Conservation (phyloP, 2,329 filamentous ascomycete species). For the Colletotrichum chlorophyti region DNA sequence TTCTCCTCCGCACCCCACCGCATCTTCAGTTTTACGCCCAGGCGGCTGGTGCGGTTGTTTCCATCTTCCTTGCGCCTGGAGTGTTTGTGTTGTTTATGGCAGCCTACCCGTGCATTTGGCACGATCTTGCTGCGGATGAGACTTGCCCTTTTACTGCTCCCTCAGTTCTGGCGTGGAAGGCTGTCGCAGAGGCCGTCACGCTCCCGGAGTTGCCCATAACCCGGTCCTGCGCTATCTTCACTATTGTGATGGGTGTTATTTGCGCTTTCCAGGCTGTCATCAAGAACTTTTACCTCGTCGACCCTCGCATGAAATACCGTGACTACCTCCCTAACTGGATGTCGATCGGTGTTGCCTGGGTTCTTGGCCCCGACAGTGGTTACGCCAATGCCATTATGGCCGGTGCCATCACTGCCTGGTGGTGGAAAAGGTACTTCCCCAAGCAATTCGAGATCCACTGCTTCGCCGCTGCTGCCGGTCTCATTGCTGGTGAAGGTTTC, state of each 20-base stretch:
- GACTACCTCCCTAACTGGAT: constrained; percentile 69
- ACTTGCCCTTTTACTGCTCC: constrained; percentile 66
- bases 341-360: constrained; percentile 65
- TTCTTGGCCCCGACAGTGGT: constrained; percentile 58
- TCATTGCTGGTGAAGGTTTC: constrained; percentile 69
- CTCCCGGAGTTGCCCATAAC: constrained; percentile 63
- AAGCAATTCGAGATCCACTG: constrained; percentile 61
- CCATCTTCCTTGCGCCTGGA: constrained; percentile 71
- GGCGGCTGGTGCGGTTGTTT: constrained; percentile 65
- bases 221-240: constrained; percentile 59
- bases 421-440: constrained; percentile 60
- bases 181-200: constrained; percentile 67
- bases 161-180: constrained; percentile 70
- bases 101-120: constrained; percentile 73
- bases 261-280: constrained; percentile 57
- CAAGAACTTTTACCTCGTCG: constrained; percentile 61
- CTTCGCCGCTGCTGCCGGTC: constrained; percentile 65
- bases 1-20: constrained; percentile 69
- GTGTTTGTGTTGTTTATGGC: constrained; percentile 73
- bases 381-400: constrained; percentile 65
- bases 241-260: constrained; percentile 59
- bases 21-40: constrained; percentile 73
- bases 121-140: constrained; percentile 43
- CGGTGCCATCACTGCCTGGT: constrained; percentile 57
- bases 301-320: constrained; percentile 59